Base-by-base conservation (phyloP, 208 protist species). In the Leishmania guyanensis region DNA sequence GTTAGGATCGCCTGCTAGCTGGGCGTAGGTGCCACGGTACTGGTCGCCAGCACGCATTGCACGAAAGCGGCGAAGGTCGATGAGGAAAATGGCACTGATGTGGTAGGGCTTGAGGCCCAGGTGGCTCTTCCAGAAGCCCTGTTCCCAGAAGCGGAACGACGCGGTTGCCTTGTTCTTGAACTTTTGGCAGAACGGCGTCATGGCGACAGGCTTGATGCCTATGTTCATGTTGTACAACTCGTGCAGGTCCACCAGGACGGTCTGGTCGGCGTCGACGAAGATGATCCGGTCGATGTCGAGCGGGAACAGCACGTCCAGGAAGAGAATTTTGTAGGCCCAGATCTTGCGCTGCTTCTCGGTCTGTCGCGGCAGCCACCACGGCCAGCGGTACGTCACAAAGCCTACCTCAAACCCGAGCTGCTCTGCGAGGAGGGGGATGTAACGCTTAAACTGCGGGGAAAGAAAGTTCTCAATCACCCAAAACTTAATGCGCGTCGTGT, bases 321-420 rank as follows among this genome's bases (percentile, higher is more conserved):
- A 99, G 10, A 99, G 92, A 73, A 99, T 99, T 89, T 99, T 99
- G 91, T 99, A 99, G 22, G 91, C 99, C 99, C 99, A 99, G 82
- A 99, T 99, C 20, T 98, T 98, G 54, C 99, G 93, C 86, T 99
- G 97, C 94, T 99, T 99, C 70, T 99, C 94, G 26, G 93, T 95
- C 89, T 99, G 99, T 81, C 87, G 85, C 68, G 90, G 84, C 54
- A 99, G 88, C 98, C 98, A 99, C 75, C 77, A 89, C 69, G 99
- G 99, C 99, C 99, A 99, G 81, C 99, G 94, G 90, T 99, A 99
- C 10, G 91, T 98, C 4, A 99, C 96, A 60, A 99, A 95, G 53
- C 86, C 86, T 12, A 98, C 96, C 68, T 98, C 93, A 86, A 99
- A 99, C 26, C 95, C 96, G 46, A 98, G 97, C 54, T 95, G 82